A percentile compares a stretch with the other conserved stretches of the same genome.
These are phyloP conservation scores for Cicer bijugum DNA, from an alignment of 306 rosid species.

Conservation along the genomic window DNA sequence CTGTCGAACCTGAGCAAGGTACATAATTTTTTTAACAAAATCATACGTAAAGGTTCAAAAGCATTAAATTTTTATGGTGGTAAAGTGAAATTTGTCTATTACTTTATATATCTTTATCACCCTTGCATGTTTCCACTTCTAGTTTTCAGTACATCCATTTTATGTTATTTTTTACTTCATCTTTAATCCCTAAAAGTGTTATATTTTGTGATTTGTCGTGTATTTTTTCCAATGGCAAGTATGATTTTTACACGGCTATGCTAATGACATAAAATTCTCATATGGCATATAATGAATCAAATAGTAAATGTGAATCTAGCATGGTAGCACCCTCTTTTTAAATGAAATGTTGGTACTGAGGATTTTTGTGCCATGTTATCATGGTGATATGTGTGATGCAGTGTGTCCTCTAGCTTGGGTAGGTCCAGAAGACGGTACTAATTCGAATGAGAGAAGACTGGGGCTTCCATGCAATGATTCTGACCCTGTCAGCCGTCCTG, in stretches of 20 bases:
- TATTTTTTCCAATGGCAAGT: background rate
- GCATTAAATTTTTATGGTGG: background rate
- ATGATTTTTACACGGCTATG: conserved; percentile 7
- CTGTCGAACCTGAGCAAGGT: conserved; percentile 65
- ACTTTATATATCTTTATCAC: background rate
- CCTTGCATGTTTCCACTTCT: background rate
- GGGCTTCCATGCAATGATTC: conserved; percentile 36
- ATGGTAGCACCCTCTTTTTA: background rate
- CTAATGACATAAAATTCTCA: conserved; percentile 18
- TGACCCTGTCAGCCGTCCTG: conserved; percentile 54
- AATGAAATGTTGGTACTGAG: conserved; percentile 12
- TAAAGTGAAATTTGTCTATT: conserved; percentile 2
- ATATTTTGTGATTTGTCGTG: background rate
- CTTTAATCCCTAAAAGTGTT: conserved; percentile 15
- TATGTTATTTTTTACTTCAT: conserved; percentile 18
- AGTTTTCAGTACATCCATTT: background rate
- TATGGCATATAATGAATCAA: conserved; percentile 23
- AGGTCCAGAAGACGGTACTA: conserved; percentile 50
- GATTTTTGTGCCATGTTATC: conserved; percentile 32
- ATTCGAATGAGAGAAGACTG: conserved; percentile 44
- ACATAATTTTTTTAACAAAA: conserved; percentile 27
- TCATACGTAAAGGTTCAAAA: background rate
- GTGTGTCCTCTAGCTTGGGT: conserved; percentile 69
- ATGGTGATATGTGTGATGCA: conserved; percentile 50
- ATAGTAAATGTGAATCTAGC: background rate